phyloP scores from a whole-genome alignment of 2,329 filamentous ascomycete species.

The Furcasterigmium furcatum region DNA sequence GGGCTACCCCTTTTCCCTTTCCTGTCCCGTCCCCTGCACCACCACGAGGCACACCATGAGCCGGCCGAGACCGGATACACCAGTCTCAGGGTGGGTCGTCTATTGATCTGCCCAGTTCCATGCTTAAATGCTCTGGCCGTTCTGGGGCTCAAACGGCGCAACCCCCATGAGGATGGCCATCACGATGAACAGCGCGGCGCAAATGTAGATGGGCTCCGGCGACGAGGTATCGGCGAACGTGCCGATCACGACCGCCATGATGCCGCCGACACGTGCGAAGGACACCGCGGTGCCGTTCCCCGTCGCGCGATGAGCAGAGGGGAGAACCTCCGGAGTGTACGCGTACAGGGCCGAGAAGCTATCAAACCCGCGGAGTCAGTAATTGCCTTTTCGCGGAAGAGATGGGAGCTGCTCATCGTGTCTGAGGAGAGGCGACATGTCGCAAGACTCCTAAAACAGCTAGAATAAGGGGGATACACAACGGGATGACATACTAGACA shows the following conservation, averaged over 20 bases:
- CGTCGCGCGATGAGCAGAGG: constrained; percentile 67
- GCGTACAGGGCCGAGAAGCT: constrained; percentile 35
- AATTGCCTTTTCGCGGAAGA: fast-evolving
- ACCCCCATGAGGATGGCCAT: constrained; percentile 53
- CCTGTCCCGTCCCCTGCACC: too few relatives aligned
- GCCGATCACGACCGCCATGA: constrained; percentile 65
- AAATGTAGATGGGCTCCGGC: constrained; percentile 62
- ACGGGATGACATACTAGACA: too few relatives aligned
- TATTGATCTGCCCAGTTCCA: too few relatives aligned
- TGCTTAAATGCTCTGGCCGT: background rate
- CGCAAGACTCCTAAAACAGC: too few relatives aligned
- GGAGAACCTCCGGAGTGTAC: constrained; percentile 56
- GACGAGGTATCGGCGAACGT: constrained; percentile 58
- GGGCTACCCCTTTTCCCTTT: too few relatives aligned
- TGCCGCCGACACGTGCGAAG: constrained; percentile 71
- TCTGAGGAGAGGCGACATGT: too few relatives aligned
- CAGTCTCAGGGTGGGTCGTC: too few relatives aligned
- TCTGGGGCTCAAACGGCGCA: constrained; percentile 64
- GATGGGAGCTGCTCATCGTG: constrained; percentile 28
- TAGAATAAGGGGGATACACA: too few relatives aligned
- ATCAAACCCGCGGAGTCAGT: too few relatives aligned
- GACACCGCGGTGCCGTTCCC: constrained; percentile 71
- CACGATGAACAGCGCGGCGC: constrained; percentile 59
- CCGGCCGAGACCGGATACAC: too few relatives aligned
- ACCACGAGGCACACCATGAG: too few relatives aligned